Percentiles rank a stretch among this genome's conserved stretches.
Conservation (phyloP, 768 basidiomycete species). For the Lactarius sanguifluus region DNA sequence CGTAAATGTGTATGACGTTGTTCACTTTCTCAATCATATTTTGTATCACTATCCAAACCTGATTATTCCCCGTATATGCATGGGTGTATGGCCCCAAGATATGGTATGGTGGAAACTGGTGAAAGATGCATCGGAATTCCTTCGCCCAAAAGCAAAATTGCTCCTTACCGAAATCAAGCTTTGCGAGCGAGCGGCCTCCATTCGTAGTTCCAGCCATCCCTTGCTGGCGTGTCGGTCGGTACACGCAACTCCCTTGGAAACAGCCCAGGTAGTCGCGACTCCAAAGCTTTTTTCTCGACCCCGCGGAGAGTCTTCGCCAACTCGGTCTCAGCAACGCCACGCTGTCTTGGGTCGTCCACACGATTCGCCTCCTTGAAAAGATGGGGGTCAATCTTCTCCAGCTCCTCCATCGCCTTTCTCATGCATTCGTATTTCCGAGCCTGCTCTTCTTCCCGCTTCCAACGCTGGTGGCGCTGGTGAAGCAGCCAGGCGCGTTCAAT, state of each 20-base stretch:
- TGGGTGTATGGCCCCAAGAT: neutral
- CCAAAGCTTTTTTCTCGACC: constrained; percentile 66
- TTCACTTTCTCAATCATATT: constrained; percentile 16
- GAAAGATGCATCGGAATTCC: neutral
- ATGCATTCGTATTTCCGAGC: constrained; percentile 78
- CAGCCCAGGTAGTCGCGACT: constrained; percentile 74
- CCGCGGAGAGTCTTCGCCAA: constrained; percentile 60
- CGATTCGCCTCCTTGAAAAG: constrained; percentile 73
- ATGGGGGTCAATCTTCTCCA: constrained; percentile 54
- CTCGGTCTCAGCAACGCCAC: constrained; percentile 56
- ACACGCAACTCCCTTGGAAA: constrained; percentile 87
- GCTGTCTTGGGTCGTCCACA: constrained; percentile 69
- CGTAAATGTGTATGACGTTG: constrained; percentile 7
- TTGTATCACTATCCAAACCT: constrained; percentile 21
- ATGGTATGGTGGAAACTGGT: neutral
- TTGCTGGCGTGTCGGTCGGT: constrained; percentile 83
- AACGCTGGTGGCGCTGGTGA: constrained; percentile 71
- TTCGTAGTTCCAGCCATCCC: constrained; percentile 83
- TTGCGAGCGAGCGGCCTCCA: constrained; percentile 53
- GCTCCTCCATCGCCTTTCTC: constrained; percentile 81
- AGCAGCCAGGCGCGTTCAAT: constrained; percentile 90
- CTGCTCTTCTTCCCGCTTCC: constrained; percentile 65
- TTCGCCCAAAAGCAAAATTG: neutral
- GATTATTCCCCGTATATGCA: neutral
- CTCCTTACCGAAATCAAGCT: constrained; percentile 19